phyloP scores from a whole-genome alignment of 176 grass and related monocot genomes.

The Rhynchospora breviuscula region DNA sequence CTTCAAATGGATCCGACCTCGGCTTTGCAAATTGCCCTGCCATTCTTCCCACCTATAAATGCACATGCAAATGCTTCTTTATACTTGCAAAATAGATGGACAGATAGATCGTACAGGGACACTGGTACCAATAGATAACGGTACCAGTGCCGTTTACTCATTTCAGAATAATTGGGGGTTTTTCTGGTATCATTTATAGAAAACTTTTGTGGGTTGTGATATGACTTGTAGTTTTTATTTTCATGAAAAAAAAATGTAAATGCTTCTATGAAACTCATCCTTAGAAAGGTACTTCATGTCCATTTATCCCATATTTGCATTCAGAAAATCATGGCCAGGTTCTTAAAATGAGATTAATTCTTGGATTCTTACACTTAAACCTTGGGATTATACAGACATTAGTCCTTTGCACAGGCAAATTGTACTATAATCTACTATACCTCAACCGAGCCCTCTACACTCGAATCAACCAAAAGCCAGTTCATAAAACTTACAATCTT shows the following conservation, averaged over 20 bases:
- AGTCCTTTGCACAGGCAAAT: neutral
- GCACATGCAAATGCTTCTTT: neutral
- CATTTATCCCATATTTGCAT: no score
- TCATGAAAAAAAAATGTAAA: neutral
- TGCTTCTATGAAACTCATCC: neutral
- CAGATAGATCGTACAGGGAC: no score
- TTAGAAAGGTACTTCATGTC: neutral
- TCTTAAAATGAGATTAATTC: neutral
- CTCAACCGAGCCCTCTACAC: neutral
- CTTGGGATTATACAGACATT: neutral
- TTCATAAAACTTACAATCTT: no score
- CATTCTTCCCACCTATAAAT: constrained; percentile 84
- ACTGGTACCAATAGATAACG: no score
- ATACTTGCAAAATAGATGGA: no score
- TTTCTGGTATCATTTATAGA: no score
- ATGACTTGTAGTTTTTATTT: no score
- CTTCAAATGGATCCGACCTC: constrained; percentile 66
- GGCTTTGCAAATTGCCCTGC: constrained; percentile 93
- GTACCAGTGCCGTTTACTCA: no score
- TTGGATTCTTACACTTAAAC: neutral
- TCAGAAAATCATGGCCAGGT: neutral
- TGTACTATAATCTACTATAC: neutral
- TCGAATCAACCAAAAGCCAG: neutral
- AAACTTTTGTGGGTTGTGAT: no score
- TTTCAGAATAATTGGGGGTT: no score